These are phyloP conservation scores for Lycium ferocissimum DNA, from an alignment of 257 asterid species.

Conservation along the genomic window DNA sequence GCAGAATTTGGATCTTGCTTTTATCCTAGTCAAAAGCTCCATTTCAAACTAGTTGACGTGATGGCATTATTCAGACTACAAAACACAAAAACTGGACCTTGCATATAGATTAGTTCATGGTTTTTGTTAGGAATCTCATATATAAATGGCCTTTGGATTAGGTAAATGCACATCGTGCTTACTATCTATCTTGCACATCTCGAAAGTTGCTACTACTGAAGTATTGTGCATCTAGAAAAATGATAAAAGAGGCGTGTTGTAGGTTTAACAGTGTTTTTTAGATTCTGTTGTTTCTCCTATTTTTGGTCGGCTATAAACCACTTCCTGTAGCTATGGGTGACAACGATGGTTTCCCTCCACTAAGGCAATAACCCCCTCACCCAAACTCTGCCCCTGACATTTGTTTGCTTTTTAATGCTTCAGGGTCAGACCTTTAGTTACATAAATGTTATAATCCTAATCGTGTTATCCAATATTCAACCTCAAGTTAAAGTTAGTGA, in stretches of 20 bases:
- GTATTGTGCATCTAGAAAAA: neutral
- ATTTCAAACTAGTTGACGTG: neutral
- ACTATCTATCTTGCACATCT: neutral
- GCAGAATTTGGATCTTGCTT: neutral
- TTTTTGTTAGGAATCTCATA: neutral
- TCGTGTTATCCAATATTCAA: neutral
- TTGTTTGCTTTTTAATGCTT: slow-evolving; percentile 6
- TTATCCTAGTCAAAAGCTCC: neutral
- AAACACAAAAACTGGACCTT: neutral
- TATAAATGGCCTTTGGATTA: neutral
- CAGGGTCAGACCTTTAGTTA: slow-evolving; percentile 15
- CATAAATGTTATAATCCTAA: slow-evolving; percentile 2
- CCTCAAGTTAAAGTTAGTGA: neutral
- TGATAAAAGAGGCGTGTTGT: neutral
- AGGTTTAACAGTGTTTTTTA: neutral
- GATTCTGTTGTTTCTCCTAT: neutral
- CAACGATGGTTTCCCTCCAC: neutral
- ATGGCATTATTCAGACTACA: neutral
- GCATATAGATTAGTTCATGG: neutral
- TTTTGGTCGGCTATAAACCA: neutral
- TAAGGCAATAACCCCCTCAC: neutral
- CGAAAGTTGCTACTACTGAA: neutral
- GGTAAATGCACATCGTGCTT: neutral
- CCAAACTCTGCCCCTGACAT: no score
- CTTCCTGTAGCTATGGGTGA: slow-evolving; percentile 18